phyloP scores from a whole-genome alignment of 306 rosid genomes.

The Mimosa pudica region DNA sequence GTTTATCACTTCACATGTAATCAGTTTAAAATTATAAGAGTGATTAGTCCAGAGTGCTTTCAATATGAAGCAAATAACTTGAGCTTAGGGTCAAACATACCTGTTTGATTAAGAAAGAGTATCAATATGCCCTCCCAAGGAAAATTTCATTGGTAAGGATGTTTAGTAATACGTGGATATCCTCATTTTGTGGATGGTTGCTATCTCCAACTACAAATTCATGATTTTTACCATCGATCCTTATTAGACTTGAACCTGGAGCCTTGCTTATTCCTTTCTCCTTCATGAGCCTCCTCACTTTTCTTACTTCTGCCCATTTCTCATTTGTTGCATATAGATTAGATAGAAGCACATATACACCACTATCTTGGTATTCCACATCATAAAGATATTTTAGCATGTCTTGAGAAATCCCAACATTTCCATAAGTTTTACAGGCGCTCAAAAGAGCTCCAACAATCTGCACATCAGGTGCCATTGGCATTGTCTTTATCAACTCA shows the following conservation, averaged over 20 bases:
- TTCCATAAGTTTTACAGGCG: constrained; percentile 56
- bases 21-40: background rate
- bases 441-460: constrained; percentile 75
- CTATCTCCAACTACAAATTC: constrained; percentile 67
- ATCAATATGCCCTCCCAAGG: constrained; percentile 45
- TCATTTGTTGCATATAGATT: constrained; percentile 63
- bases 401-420: constrained; percentile 53
- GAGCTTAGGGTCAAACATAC: constrained; percentile 23
- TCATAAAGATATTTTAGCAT: constrained; percentile 53
- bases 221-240: constrained; percentile 62
- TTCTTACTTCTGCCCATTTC: constrained; percentile 75
- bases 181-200: constrained; percentile 59
- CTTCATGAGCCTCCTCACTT: constrained; percentile 72
- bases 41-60: background rate
- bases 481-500: constrained; percentile 68
- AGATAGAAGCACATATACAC: constrained; percentile 78
- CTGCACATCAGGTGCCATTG: constrained; percentile 77
- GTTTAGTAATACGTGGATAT: constrained; percentile 49
- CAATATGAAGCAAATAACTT: constrained; percentile 17
- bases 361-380: constrained; percentile 63
- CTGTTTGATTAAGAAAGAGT: constrained; percentile 37
- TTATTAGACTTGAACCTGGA: constrained; percentile 72
- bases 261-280: constrained; percentile 67
- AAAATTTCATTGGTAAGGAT: constrained; percentile 51
- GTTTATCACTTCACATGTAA: background rate